Evolutionary conservation across 176 grass and related monocot species (phyloP).

Genomic region (Triticum turgidum): DNA sequence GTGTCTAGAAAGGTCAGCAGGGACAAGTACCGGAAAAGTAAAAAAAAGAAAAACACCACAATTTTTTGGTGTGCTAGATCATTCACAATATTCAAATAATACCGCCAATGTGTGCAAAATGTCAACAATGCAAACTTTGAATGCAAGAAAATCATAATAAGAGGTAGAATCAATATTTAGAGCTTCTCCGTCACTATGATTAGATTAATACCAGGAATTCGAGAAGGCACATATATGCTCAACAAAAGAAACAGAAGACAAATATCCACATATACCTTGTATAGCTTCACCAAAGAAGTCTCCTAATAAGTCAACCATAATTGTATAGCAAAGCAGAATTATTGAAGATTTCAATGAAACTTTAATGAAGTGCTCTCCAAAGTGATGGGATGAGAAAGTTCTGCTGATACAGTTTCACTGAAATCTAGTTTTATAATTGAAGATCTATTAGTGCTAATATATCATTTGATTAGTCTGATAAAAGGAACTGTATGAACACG

Average conservation of each 20-base stretch:
- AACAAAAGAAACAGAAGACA: not conserved
- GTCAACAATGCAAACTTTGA: not conserved
- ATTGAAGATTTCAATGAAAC: conserved; percentile 6
- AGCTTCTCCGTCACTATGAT: not conserved
- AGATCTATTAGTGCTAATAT: not conserved
- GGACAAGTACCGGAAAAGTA: not conserved
- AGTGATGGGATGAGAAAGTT: not conserved
- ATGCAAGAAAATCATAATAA: not conserved
- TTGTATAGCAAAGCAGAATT: not conserved
- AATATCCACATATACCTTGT: not conserved
- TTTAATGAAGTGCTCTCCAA: not conserved
- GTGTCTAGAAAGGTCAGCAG: no score
- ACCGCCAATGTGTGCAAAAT: not conserved
- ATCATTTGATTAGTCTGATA: not conserved
- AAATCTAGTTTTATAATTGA: not conserved
- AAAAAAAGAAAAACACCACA: not conserved
- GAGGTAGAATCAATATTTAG: not conserved
- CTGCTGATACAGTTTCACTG: not conserved
- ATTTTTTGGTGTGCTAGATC: not conserved
- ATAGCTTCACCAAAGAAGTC: not conserved
- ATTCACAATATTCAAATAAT: not conserved
- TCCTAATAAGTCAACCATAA: not conserved
- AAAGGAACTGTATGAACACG: not conserved
- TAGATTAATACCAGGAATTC: not conserved
- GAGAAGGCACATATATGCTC: not conserved